Percentiles rank a stretch among this genome's conserved stretches.
Evolutionary conservation across 345 rosid genomes (phyloP).

Genomic region (Excoecaria agallocha): DNA sequence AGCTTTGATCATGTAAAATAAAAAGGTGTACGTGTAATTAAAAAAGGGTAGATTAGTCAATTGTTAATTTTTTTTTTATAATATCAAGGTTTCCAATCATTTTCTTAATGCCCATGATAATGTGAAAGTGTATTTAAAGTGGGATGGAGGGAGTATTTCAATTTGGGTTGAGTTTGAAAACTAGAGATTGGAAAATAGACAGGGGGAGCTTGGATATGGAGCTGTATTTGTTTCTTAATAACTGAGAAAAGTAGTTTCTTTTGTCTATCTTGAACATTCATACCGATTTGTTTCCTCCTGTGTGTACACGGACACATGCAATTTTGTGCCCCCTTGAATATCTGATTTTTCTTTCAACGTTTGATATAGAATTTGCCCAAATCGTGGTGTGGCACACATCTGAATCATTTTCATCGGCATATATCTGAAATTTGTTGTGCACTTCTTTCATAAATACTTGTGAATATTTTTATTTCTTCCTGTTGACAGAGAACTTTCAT

Average conservation of each 20-base stretch:
- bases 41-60: too few species aligned
- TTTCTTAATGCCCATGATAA: too few species aligned
- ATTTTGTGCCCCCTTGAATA: neutral
- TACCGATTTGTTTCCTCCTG: neutral
- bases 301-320: neutral
- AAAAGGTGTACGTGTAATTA: too few species aligned
- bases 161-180: constrained; percentile 7
- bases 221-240: neutral
- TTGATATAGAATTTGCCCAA: neutral
- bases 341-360: neutral
- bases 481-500: constrained; percentile 74
- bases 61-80: too few species aligned
- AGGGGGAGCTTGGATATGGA: neutral
- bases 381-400: neutral
- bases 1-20: too few species aligned
- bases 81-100: too few species aligned
- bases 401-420: neutral
- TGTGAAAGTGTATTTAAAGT: too few species aligned
- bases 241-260: neutral
- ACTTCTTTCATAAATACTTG: neutral
- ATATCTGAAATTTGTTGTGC: constrained; percentile 9
- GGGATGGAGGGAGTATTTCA: too few species aligned
- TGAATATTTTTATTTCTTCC: neutral
- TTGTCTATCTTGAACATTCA: neutral
- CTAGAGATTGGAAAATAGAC: constrained; percentile 5